phyloP scores from a whole-genome alignment of 2,329 filamentous ascomycete species.

The Juglanconis oblonga region DNA sequence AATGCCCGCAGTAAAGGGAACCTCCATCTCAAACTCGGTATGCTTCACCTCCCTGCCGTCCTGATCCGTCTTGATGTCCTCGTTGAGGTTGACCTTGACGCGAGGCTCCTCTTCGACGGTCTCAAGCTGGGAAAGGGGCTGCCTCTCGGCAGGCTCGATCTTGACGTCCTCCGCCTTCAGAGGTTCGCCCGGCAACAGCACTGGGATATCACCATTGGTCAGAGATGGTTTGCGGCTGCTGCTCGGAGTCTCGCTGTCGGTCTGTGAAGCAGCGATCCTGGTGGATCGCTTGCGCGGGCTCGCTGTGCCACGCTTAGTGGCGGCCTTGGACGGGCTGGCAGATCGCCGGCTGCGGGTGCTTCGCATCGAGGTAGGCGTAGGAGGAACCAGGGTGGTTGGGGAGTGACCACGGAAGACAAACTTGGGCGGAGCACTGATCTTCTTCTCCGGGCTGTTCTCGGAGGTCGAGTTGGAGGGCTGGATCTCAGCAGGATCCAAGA shows the following conservation, averaged over 20 bases:
- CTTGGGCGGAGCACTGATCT: slow-evolving; percentile 77
- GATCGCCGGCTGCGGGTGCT: slow-evolving; percentile 53
- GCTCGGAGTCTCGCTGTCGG: slow-evolving; percentile 33
- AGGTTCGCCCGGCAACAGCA: slow-evolving; percentile 10
- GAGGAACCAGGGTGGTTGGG: slow-evolving; percentile 44
- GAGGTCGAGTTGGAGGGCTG: slow-evolving; percentile 49
- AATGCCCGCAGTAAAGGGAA: slow-evolving; percentile 66
- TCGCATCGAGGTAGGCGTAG: slow-evolving; percentile 44
- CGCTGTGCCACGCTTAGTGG: slow-evolving; percentile 41
- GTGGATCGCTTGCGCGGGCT: slow-evolving; percentile 55
- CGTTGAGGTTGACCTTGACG: slow-evolving; percentile 68
- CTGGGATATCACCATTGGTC: slow-evolving; percentile 27
- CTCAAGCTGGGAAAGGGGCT: slow-evolving; percentile 46
- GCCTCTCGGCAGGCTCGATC: slow-evolving; percentile 49
- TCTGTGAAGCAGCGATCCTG: slow-evolving; percentile 38
- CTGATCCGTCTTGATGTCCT: slow-evolving; percentile 53
- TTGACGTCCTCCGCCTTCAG: slow-evolving; percentile 25
- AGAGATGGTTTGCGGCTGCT: slow-evolving; percentile 24
- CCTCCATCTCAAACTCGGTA: slow-evolving; percentile 72
- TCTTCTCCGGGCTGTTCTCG: slow-evolving; percentile 62
- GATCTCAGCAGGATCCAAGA: slow-evolving; percentile 86
- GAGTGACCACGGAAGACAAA: slow-evolving; percentile 45
- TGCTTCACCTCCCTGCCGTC: slow-evolving; percentile 64
- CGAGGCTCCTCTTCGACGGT: slow-evolving; percentile 55
- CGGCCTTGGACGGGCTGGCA: slow-evolving; percentile 52